Conservation (phyloP, 1,284 basidiomycete genomes). For the Trichosporon asahii region DNA sequence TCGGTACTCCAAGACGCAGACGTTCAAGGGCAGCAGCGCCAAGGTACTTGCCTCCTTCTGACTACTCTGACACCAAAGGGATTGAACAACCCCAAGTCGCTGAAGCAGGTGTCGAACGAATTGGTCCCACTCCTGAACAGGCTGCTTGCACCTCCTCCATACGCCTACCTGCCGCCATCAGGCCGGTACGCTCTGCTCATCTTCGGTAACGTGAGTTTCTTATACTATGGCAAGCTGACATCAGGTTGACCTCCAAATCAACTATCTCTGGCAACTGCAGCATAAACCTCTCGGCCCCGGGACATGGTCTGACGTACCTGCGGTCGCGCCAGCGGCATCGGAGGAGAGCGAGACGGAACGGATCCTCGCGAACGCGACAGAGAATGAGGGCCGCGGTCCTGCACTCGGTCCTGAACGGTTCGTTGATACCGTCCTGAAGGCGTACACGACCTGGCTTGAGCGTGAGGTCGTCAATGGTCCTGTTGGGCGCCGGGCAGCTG, state of each 20-base stretch:
- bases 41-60: slow-evolving; percentile 30
- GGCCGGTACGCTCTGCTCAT: slow-evolving; percentile 41
- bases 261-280: slow-evolving; percentile 48
- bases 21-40: slow-evolving; percentile 48
- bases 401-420: slow-evolving; percentile 44
- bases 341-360: slow-evolving; percentile 11
- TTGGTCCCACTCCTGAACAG: slow-evolving; percentile 38
- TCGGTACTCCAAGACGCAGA: slow-evolving; percentile 31
- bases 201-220: slow-evolving; percentile 42
- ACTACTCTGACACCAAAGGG: slow-evolving; percentile 28
- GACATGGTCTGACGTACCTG: slow-evolving; percentile 25
- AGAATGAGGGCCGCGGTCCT: slow-evolving; percentile 36
- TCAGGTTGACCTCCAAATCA: slow-evolving; percentile 49
- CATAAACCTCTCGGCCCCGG: slow-evolving; percentile 35
- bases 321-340: background rate
- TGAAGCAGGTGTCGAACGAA: slow-evolving; percentile 43
- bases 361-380: slow-evolving; percentile 41
- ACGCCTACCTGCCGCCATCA: slow-evolving; percentile 35
- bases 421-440: slow-evolving; percentile 34
- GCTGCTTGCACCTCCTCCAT: slow-evolving; percentile 40
- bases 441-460: slow-evolving; percentile 40
- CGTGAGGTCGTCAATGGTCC: slow-evolving; percentile 46
- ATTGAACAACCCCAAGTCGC: slow-evolving; percentile 47
- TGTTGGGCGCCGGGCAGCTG: slow-evolving; percentile 29
- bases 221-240: background rate